Conservation (phyloP, 1,284 basidiomycete genomes). For the Trichosporon sp. region DNA sequence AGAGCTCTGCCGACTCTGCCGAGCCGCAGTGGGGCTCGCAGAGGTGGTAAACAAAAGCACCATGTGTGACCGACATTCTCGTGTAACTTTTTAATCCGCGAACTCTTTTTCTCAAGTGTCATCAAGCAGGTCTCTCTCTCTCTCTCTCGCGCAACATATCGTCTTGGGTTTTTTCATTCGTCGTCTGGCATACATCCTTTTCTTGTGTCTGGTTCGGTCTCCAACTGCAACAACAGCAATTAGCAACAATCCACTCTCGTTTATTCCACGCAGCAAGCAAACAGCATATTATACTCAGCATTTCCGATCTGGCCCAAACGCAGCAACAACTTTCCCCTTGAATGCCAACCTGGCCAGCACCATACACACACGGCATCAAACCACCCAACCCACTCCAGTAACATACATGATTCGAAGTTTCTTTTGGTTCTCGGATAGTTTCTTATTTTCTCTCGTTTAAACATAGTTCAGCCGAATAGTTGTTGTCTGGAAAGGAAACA, state of each 20-base stretch:
- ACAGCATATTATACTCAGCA: conserved; percentile 7
- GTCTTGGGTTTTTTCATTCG: conserved; percentile 7
- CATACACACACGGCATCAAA: conserved; percentile 5
- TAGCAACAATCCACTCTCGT: neutral
- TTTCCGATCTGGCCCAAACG: neutral
- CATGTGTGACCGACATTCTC: neutral
- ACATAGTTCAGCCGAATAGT: neutral
- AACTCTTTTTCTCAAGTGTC: neutral
- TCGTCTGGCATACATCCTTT: conserved; percentile 3
- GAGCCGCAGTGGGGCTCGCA: conserved; percentile 11
- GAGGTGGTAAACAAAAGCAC: conserved; percentile 8
- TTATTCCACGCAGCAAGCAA: neutral
- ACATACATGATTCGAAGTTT: neutral
- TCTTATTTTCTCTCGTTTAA: neutral
- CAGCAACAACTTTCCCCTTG: neutral
- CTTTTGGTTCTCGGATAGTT: conserved; percentile 3
- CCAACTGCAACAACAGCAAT: neutral
- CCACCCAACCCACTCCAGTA: neutral
- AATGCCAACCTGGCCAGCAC: neutral
- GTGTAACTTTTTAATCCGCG: conserved; percentile 2
- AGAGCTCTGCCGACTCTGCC: conserved; percentile 1
- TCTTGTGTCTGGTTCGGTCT: conserved; percentile 7
- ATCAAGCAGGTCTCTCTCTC: neutral
- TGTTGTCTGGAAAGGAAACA: conserved; percentile 12
- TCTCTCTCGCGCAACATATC: neutral